Evolutionary conservation across 2,329 filamentous ascomycete species (phyloP), one percentile per base, ranked within the genome.

Genomic region (Nothomitra cinnamomea): DNA sequence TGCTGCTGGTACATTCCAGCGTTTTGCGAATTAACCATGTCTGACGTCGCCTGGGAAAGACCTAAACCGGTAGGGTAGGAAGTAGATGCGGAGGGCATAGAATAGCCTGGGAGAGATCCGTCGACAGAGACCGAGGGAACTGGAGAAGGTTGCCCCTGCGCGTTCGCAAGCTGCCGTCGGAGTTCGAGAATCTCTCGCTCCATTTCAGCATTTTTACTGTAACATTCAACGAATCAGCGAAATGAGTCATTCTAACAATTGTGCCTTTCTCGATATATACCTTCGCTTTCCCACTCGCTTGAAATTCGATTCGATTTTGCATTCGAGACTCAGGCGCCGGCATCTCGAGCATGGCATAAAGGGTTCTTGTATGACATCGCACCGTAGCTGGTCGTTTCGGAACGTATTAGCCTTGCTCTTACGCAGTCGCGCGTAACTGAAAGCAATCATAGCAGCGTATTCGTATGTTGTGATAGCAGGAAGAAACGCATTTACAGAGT

Each of bases 221-320:
- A 28, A 10, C 24, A 19, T 49, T 24, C 24, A 35, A 28, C 2
- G 7, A 17, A 67, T 90, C 3, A 49, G 45, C n/a, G 32, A 47
- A 12, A 47, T 19, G 6, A 22, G 19, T 17, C 45, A 35, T 17
- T n/a, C n/a, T 12, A 28, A 25, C 43, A 12, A 7, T n/a, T 25
- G 85, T 65, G 86, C 32, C 24, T 17, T 1, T 17, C 10, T 24
- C 3, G 13, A 35, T 85, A 58, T 80, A 19, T 49, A 49, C 45
- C 45, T 85, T 42, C 85, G 78, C 71, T 92, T 92, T 58, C 85
- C 83, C 17, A 89, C 74, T 60, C 85, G 81, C 74, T 88, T 89
- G 70, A 90, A 90, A 67, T 88, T 87, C 62, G 83, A 85, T 66
- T 90, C 85, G 66, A 92, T 90, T 66, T 87, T 86, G 73, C 86